phyloP scores from a whole-genome alignment of 2,329 filamentous ascomycete species.

The Bimuria novae-zelandiae region DNA sequence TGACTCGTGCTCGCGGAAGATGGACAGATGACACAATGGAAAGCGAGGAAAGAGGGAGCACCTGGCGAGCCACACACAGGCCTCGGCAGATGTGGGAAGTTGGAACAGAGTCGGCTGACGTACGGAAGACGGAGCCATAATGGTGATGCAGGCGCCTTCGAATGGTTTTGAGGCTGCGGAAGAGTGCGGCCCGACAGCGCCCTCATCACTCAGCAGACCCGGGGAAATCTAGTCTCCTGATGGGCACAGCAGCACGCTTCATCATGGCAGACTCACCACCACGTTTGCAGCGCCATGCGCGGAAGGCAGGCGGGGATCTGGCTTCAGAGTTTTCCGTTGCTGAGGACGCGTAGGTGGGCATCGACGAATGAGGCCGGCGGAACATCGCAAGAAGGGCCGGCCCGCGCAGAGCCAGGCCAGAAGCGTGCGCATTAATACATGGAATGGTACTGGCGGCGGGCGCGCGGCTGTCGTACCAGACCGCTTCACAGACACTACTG shows the following conservation, averaged over 20 bases:
- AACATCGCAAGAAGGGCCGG: constrained; percentile 36
- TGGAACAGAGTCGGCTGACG: constrained; percentile 34
- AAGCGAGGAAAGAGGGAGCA: constrained; percentile 24
- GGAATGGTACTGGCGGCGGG: constrained; percentile 22
- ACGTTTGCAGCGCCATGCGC: constrained; percentile 3
- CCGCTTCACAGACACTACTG: not conserved
- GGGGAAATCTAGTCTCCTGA: constrained; percentile 14
- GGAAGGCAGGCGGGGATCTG: constrained; percentile 5
- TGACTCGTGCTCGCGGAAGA: constrained; percentile 42
- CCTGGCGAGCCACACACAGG: constrained; percentile 18
- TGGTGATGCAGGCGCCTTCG: constrained; percentile 17
- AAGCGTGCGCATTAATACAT: constrained; percentile 20
- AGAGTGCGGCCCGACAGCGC: constrained; percentile 20
- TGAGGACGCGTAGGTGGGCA: constrained; percentile 14
- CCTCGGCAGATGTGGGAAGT: constrained; percentile 17
- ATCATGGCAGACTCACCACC: constrained; percentile 5
- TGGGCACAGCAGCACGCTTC: constrained; percentile 16
- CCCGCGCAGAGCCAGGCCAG: constrained; percentile 35
- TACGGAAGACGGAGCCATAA: constrained; percentile 7
- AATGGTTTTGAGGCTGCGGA: constrained; percentile 23
- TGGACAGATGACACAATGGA: constrained; percentile 43
- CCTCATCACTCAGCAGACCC: constrained; percentile 18
- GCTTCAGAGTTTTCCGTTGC: constrained; percentile 22
- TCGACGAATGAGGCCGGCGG: constrained; percentile 30
- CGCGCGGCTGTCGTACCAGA: constrained; percentile 31